These are phyloP conservation scores for Crassisporium funariophilum DNA, from an alignment of 768 basidiomycete genomes.

Conservation along the genomic window DNA sequence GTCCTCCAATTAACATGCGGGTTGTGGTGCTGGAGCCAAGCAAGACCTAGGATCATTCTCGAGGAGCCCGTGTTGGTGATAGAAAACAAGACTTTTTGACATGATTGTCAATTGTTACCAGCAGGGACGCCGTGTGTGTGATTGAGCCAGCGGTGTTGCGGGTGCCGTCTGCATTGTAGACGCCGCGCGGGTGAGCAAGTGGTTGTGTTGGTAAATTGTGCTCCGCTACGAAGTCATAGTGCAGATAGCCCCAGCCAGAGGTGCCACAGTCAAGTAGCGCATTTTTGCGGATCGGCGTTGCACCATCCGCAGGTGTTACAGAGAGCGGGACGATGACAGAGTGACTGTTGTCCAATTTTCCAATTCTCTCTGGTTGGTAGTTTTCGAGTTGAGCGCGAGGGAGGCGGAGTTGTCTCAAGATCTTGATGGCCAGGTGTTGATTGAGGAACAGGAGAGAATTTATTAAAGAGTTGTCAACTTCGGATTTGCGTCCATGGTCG, in stretches of 20 bases:
- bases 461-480: constrained; percentile 3
- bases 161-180: constrained; percentile 15
- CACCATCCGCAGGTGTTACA: too few relatives aligned
- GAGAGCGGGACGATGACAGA: neutral
- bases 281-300: neutral
- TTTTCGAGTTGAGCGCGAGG: neutral
- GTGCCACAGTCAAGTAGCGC: constrained; percentile 16
- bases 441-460: constrained; percentile 2
- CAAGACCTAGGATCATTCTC: neutral
- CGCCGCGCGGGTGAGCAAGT: constrained; percentile 6
- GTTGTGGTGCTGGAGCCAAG: neutral
- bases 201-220: neutral
- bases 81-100: neutral
- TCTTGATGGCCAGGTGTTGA: neutral
- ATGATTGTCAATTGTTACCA: constrained; percentile 1
- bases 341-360: neutral
- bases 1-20: neutral
- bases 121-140: neutral
- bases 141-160: constrained; percentile 9
- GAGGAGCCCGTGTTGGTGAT: constrained; percentile 5
- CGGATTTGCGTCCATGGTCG: neutral
- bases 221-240: neutral
- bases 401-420: neutral
- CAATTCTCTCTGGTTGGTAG: neutral
- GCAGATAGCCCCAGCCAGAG: constrained; percentile 4